A percentile compares a stretch with the other conserved stretches of the same genome.
Conservation (phyloP, 169 alveolate genomes). For the Eimeria necatrix region DNA sequence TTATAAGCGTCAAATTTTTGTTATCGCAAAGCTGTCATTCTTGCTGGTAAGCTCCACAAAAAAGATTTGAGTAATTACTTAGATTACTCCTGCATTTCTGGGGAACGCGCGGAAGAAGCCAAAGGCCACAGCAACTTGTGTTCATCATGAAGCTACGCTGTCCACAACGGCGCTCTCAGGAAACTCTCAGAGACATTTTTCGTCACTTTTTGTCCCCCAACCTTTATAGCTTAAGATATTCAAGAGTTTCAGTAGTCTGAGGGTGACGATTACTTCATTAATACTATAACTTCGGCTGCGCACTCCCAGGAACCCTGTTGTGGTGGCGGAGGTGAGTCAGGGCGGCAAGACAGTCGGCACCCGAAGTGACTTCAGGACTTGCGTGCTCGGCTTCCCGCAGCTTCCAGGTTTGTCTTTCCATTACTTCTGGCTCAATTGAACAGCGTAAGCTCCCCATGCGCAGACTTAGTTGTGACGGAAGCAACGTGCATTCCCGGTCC, state of each 20-base stretch:
- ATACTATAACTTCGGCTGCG: not conserved
- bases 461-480: not conserved
- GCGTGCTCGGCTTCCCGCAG: not conserved
- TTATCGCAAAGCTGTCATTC: too few species aligned
- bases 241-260: not conserved
- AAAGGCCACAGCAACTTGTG: too few species aligned
- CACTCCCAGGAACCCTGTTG: not conserved
- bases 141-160: too few species aligned
- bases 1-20: too few species aligned
- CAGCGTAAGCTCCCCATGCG: not conserved
- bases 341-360: slow-evolving; percentile 49
- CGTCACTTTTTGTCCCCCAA: too few species aligned
- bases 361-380: not conserved
- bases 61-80: too few species aligned
- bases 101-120: too few species aligned
- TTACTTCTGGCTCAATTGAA: slow-evolving; percentile 12
- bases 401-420: not conserved
- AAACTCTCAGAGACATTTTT: too few species aligned
- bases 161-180: too few species aligned
- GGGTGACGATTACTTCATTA: not conserved
- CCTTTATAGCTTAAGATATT: too few species aligned
- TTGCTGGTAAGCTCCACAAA: too few species aligned
- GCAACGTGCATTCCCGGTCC: not conserved
- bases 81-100: too few species aligned
- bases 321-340: not conserved